Base-by-base conservation (phyloP, 2,329 filamentous ascomycete genomes). In the Neurospora sp. region DNA sequence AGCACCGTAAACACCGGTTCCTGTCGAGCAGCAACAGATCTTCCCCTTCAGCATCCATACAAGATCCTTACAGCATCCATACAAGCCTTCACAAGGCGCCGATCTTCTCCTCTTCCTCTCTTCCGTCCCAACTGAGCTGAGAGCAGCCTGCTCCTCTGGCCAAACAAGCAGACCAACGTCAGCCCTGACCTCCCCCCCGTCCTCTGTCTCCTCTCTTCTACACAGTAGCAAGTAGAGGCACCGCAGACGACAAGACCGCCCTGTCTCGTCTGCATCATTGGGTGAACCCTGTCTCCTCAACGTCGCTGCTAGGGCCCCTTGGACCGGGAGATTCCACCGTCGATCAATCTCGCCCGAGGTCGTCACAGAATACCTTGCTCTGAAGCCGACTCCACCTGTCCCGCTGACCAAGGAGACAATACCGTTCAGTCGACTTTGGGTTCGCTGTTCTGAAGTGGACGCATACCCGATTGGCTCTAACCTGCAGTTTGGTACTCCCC, bases 281-380 rank as follows among this genome's bases (percentile, higher is more conserved):
- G 52, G 52, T 62, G 52, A 83, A 81, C 82, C 80, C 81, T 79
- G 80, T 79, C 80, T 75, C 80, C 78, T 82, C 80, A 80, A 80
- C 78, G 80, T 78, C 81, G 73, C 73, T 74, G 71, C 67, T 70
- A 73, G 70, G 69, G 73, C 69, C 68, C 69, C 80, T 80, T 80
- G 78, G 78, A 81, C 82, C 80, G 81, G 83, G 83, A 84, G 80
- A 84, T 82, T 80, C 80, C 67, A 78, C 77, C 83, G 85, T 82
- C 84, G 85, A 87, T 87, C 85, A 81, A 79, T 82, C 78, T 80
- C 81, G 78, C 82, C 80, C 81, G 79, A 68, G 83, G 80, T 84
- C 82, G 83, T 85, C 84, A 85, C 83, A 83, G 80, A 79, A 79
- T 75, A 73, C 72, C 75, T 68, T 75, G 76, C 73, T 76, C 75